phyloP scores from a whole-genome alignment of 345 rosid genomes.

The Bruguiera parviflora region DNA sequence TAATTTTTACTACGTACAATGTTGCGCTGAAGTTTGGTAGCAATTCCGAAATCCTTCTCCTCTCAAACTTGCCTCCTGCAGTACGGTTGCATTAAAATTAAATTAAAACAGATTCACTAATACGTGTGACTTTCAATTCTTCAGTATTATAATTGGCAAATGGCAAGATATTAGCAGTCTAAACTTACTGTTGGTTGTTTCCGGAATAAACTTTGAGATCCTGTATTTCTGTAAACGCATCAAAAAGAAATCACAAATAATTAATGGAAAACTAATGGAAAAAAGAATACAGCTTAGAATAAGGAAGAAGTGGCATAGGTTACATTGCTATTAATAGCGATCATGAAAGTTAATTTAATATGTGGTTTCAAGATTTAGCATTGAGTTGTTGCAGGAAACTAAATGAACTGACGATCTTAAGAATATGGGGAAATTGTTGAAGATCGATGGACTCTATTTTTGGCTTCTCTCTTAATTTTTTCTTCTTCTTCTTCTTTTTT shows the following conservation, averaged over 20 bases:
- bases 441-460: too few relatives aligned
- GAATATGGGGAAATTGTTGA: too few relatives aligned
- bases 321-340: too few relatives aligned
- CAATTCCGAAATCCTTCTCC: constrained; percentile 48
- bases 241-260: not conserved
- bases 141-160: not conserved
- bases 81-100: not conserved
- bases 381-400: too few relatives aligned
- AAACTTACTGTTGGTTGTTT: constrained; percentile 42
- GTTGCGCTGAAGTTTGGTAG: constrained; percentile 55
- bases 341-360: too few relatives aligned
- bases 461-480: too few relatives aligned
- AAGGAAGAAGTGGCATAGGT: too few relatives aligned
- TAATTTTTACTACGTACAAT: constrained; percentile 27
- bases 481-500: too few relatives aligned
- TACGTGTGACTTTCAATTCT: not conserved
- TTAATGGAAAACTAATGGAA: not conserved
- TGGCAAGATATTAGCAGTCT: not conserved
- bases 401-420: too few relatives aligned
- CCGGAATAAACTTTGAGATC: constrained; percentile 52
- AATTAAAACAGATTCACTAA: not conserved
- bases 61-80: constrained; percentile 49
- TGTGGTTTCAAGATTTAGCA: too few relatives aligned
- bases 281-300: not conserved
- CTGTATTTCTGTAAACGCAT: constrained; percentile 50